Percentiles rank a stretch among this genome's conserved stretches.
Conservation (phyloP, 2,329 filamentous ascomycete species). For the Colletotrichum plurivorum region DNA sequence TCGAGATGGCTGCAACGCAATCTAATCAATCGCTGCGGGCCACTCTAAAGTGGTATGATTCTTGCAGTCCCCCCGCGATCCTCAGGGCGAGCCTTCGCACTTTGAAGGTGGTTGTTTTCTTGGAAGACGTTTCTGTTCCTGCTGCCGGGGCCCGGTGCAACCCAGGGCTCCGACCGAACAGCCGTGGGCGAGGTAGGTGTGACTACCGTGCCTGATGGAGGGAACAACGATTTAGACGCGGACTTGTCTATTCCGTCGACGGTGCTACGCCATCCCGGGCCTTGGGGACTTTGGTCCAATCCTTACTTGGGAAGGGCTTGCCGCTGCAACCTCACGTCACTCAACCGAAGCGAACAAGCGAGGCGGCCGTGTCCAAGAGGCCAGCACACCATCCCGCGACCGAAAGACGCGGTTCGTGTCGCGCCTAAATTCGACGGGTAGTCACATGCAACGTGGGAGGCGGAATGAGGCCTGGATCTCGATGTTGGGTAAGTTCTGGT, state of each 20-base stretch:
- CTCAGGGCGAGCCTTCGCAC: constrained; percentile 4
- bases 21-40: constrained; percentile 27
- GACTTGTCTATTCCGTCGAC: constrained; percentile 35
- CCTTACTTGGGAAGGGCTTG: constrained; percentile 9
- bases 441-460: constrained; percentile 2
- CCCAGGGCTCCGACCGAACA: constrained; percentile 7
- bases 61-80: constrained; percentile 18
- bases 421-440: constrained; percentile 21
- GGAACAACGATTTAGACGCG: constrained; percentile 27
- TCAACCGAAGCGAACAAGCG: background rate
- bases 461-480: background rate
- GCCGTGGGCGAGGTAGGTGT: background rate
- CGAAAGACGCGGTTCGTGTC: constrained; percentile 17
- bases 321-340: constrained; percentile 37
- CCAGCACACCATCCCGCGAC: constrained; percentile 22
- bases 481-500: background rate
- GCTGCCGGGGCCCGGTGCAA: constrained; percentile 2
- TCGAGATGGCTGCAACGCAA: constrained; percentile 37
- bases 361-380: constrained; percentile 14
- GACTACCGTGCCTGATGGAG: too few species aligned
- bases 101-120: background rate
- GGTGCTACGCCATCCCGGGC: background rate
- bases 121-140: background rate
- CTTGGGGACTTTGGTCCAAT: background rate
- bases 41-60: constrained; percentile 30